phyloP scores from a whole-genome alignment of 306 rosid species.

The Styphnolobium japonicum region DNA sequence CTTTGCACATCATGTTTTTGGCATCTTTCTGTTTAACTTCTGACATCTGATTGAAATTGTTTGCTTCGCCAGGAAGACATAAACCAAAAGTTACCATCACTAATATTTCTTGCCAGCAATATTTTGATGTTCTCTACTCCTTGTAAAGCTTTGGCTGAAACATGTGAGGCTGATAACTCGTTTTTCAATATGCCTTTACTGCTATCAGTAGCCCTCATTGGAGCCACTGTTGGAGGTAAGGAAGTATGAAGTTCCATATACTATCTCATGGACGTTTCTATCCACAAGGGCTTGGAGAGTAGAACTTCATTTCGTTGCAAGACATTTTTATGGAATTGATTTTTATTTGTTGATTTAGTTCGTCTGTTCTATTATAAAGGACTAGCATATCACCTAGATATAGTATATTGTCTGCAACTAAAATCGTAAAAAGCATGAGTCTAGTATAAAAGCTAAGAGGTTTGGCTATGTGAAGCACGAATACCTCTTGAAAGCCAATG shows the following conservation, averaged over 20 bases:
- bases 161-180: constrained; percentile 74
- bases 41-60: constrained; percentile 11
- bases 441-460: neutral
- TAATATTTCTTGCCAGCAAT: constrained; percentile 49
- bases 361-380: neutral
- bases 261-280: constrained; percentile 7
- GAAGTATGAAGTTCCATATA: constrained; percentile 18
- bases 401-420: neutral
- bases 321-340: neutral
- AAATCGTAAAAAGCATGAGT: neutral
- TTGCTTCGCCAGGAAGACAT: constrained; percentile 47
- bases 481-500: constrained; percentile 18
- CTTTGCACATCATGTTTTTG: neutral
- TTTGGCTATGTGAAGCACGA: neutral
- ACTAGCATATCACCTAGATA: neutral
- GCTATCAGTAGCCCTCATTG: constrained; percentile 82
- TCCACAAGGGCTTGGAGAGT: neutral
- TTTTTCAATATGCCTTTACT: constrained; percentile 81
- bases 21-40: neutral
- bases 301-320: neutral
- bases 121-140: constrained; percentile 66
- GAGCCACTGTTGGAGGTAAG: constrained; percentile 98
- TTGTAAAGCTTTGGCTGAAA: constrained; percentile 74
- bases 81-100: constrained; percentile 43
- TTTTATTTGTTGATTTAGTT: neutral